Evolutionary conservation across 2,329 filamentous ascomycete genomes (phyloP), one percentile per base, ranked within the genome.

Genomic region (Penicillium nordicum): DNA sequence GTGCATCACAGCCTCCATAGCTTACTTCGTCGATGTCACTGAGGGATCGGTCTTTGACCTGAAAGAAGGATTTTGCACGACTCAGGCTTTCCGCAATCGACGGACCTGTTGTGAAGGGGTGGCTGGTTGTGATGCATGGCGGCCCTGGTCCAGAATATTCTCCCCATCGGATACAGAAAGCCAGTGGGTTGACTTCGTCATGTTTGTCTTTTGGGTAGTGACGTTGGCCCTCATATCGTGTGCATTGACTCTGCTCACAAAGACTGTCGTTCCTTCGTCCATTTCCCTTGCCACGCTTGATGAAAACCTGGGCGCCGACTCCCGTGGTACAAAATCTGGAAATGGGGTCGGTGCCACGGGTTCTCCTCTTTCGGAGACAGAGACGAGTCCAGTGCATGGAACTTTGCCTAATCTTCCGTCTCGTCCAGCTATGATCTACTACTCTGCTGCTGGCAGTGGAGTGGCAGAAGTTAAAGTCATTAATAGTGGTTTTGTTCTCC

Each of bases 401-500:
- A 60, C 72, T 53, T 58, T 67, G 45, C 57, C 69, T 36, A 57
- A 66, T 47, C 25, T 64, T 44, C 57, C 77, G 69, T 66, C 68
- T 66, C 59, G 72, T 0, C 83, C 88, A 2, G 89, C 90, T 1
- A 95, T 95, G 88, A 83, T 93, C 5, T 99, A 96, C 74, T 99
- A 97, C 73, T 92, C 94, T 8, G 94, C 93, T 57, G 93, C 93
- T 41, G 94, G 94, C 47, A 96, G 92, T 74, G 94, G 94, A 66
- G 94, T 99, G 12, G 94, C 94, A 7, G 94, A 99, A 76, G 93
- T 97, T 54, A 92, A 94, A 62, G 94, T 97, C 57, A 97, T 97
- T 57, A 83, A 97, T n/a, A 97, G 92, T 67, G 94, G 94, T 6
- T 99, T 97, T 68, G 93, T 99, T 53, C 79, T 99, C 53, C 94